Evolutionary conservation across 176 grass and related monocot genomes (phyloP).

Genomic region (Avena atlantica): DNA sequence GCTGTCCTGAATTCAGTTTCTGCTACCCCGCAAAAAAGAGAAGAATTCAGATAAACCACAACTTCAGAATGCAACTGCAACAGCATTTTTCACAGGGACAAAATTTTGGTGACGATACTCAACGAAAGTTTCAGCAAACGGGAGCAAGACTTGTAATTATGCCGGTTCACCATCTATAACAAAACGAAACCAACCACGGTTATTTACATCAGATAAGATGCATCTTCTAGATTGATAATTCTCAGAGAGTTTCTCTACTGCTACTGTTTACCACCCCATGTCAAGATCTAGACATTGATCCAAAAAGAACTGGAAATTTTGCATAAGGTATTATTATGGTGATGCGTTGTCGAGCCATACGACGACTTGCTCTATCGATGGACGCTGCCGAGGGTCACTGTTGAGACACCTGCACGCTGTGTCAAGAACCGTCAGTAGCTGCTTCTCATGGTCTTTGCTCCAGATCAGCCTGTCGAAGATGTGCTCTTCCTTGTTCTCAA

Average conservation of each 20-base stretch:
- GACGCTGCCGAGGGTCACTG: constrained; percentile 71
- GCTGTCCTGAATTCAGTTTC: neutral
- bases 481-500: constrained; percentile 79
- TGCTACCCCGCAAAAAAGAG: too few relatives aligned
- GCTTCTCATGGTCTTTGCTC: constrained; percentile 73
- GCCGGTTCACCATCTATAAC: neutral
- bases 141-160: neutral
- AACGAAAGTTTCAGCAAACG: constrained; percentile 7
- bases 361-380: constrained; percentile 85
- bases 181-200: neutral
- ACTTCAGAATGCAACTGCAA: neutral
- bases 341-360: constrained; percentile 68
- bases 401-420: constrained; percentile 75
- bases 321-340: neutral
- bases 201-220: constrained; percentile 39
- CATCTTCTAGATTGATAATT: constrained; percentile 5
- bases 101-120: neutral
- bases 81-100: neutral
- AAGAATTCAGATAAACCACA: neutral
- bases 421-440: constrained; percentile 73
- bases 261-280: constrained; percentile 37
- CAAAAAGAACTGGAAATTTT: constrained; percentile 15
- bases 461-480: constrained; percentile 75
- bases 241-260: constrained; percentile 32
- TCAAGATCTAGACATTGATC: constrained; percentile 30